Conservation (phyloP, 2,329 filamentous ascomycete species). For the Chaetomiaceae sp. region DNA sequence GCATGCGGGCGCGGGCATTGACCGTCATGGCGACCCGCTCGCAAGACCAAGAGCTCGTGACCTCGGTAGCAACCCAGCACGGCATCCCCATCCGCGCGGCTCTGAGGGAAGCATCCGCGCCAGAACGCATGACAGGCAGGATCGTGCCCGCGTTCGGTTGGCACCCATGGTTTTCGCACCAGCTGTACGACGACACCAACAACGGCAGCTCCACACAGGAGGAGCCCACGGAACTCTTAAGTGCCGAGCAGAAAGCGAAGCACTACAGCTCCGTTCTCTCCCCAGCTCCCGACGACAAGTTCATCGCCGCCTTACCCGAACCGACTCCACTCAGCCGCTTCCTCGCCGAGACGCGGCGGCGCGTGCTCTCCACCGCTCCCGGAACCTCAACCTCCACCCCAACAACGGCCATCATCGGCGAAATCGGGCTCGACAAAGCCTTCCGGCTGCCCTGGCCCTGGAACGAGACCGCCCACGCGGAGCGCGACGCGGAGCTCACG, state of each 20-base stretch:
- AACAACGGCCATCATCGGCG: conserved; percentile 63
- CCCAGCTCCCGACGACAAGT: conserved; percentile 43
- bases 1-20: conserved; percentile 60
- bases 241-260: conserved; percentile 36
- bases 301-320: conserved; percentile 33
- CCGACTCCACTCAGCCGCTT: conserved; percentile 19
- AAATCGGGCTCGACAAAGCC: conserved; percentile 70
- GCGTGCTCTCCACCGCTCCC: conserved; percentile 48
- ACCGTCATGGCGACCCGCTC: conserved; percentile 72
- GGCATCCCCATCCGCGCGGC: conserved; percentile 36
- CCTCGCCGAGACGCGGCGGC: conserved; percentile 42
- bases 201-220: conserved; percentile 38
- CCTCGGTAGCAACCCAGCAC: conserved; percentile 50
- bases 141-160: conserved; percentile 71
- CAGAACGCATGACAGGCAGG: conserved; percentile 26
- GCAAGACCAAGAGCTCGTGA: conserved; percentile 70
- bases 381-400: too few species aligned
- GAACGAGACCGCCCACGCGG: conserved; percentile 35
- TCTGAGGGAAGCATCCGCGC: conserved; percentile 7
- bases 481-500: conserved; percentile 48
- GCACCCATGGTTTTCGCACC: conserved; percentile 82
- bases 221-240: too few species aligned
- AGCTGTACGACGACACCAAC: conserved; percentile 61
- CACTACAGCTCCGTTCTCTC: conserved; percentile 65
- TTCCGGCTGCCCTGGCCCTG: conserved; percentile 65